Evolutionary conservation across 2,329 filamentous ascomycete species (phyloP), one percentile per base, ranked within the genome.

Genomic region (Colletotrichum brevisporum): DNA sequence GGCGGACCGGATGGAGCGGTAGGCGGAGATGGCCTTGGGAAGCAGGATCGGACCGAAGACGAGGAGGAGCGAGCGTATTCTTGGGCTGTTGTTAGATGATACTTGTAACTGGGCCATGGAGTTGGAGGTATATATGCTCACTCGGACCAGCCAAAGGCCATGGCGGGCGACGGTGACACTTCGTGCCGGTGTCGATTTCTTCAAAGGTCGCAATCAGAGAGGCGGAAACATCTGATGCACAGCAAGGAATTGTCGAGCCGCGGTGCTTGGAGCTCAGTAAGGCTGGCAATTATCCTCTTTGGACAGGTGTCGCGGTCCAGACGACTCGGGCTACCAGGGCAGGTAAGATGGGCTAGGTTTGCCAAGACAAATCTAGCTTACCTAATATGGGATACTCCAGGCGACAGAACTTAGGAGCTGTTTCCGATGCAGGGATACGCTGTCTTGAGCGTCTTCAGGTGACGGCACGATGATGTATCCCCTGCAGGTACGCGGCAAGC

Each of bases 1-100:
- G n/a, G 82, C 80, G 70, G 79, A 75, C 72, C 82, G 83, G 53
- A 84, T 62, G 51, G 85, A 85, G 73, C 89, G 89, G 82, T 93
- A 92, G 83, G 88, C 90, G 70, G 83, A 80, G 66, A 94, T 82
- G 66, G 86, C 84, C 75, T 89, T 90, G 59, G 92, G 91, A 47
- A 95, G 79, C 72, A 95, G 83, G 72, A 93, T 84, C 39, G 93
- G 93, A 3, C 91, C 93, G 77, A 95, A 86, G 82, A 90, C 86
- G 75, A 90, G 78, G 75, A 85, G 77, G 72, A 90, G 81, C 74
- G 86, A 85, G 73, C 86, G 86, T 75, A 89, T 81, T 61, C 85
- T 88, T 72, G 62, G 16, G 21, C 15, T 24, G 39, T 26, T 60
- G 64, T 62, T 15, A 50, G 43, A 26, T 36, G 16, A 21, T 24